These are phyloP conservation scores for Salvia miltiorrhiza DNA, from an alignment of 257 asterid genomes.

Conservation along the genomic window DNA sequence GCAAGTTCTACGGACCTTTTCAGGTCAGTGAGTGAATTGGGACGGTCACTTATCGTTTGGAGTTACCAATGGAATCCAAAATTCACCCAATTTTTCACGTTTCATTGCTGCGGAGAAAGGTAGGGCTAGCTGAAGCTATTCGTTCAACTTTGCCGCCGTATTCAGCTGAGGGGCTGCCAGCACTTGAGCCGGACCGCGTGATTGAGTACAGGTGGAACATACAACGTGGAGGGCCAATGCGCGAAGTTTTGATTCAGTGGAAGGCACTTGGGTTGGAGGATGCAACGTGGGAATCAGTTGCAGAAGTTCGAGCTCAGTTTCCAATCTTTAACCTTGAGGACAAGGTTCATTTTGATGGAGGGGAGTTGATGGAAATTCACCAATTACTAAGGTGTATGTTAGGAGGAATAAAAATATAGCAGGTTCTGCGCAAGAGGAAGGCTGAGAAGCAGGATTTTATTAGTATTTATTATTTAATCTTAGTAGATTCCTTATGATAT, in stretches of 20 bases:
- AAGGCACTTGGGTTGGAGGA: neutral
- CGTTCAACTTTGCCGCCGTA: too few species aligned
- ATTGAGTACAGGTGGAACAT: neutral
- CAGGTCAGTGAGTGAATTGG: neutral
- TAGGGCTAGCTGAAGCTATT: too few species aligned
- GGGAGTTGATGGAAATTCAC: too few species aligned
- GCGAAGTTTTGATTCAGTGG: neutral
- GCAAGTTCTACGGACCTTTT: neutral
- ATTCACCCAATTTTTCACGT: neutral
- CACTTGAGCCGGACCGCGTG: neutral
- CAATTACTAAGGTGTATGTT: too few species aligned
- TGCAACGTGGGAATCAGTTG: neutral
- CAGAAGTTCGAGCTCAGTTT: neutral
- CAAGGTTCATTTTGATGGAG: too few species aligned
- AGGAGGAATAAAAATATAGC: too few species aligned
- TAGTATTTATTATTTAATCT: too few species aligned
- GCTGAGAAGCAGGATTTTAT: too few species aligned
- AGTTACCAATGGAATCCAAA: neutral
- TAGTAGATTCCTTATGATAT: too few species aligned
- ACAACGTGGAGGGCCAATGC: neutral
- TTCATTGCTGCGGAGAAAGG: neutral
- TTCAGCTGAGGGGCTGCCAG: neutral
- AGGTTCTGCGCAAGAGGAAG: too few species aligned
- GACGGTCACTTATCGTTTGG: neutral
- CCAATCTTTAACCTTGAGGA: neutral